These are phyloP conservation scores for Musa troglodytarum DNA, from an alignment of 176 grass and related monocot genomes.

Conservation along the genomic window DNA sequence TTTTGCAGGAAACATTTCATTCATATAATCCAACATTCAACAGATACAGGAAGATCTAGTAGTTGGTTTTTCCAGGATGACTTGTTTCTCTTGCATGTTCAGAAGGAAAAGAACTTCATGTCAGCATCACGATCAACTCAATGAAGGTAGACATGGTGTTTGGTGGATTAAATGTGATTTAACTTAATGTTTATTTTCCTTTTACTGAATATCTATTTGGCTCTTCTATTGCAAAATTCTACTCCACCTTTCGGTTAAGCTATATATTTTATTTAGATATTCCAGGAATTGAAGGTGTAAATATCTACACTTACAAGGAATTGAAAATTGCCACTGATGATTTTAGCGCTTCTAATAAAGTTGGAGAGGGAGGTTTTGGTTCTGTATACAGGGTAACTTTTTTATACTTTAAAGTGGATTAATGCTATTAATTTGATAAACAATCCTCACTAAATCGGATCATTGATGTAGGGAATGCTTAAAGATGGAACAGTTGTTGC, in stretches of 20 bases:
- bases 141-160: background rate
- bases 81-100: slow-evolving; percentile 15
- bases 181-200: background rate
- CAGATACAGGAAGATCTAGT: background rate
- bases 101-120: background rate
- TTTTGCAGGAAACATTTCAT: background rate
- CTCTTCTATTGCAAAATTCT: background rate
- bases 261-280: slow-evolving; percentile 3
- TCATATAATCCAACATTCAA: background rate
- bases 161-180: background rate
- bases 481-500: slow-evolving; percentile 65
- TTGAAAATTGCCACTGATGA: slow-evolving; percentile 61
- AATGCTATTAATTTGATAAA: slow-evolving; percentile 7
- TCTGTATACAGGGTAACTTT: slow-evolving; percentile 70
- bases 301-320: slow-evolving; percentile 60
- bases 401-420: background rate
- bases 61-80: background rate
- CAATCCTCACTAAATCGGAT: background rate
- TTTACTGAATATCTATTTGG: background rate
- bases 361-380: slow-evolving; percentile 82
- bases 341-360: slow-evolving; percentile 66
- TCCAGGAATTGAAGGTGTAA: slow-evolving; percentile 40
- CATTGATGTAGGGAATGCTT: slow-evolving; percentile 57
- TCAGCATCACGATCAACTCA: background rate
- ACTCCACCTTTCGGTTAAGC: background rate